Conservation (phyloP, 2,329 filamentous ascomycete species). For the Hirsutella rhossiliensis region DNA sequence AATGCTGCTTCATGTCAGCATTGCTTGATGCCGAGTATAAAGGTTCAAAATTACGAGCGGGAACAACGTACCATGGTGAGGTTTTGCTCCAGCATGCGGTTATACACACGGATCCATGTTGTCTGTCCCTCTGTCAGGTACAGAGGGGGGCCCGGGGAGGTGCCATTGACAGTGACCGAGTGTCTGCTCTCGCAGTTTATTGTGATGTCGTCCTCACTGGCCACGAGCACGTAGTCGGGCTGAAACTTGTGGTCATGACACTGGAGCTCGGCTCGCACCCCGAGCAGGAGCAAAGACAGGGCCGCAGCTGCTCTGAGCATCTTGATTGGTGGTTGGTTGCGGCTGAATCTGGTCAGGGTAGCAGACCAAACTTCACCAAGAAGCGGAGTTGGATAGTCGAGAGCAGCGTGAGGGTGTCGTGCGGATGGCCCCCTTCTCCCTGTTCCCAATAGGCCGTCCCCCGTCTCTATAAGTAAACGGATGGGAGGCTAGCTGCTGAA, state of each 20-base stretch:
- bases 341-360: too few species aligned
- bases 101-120: constrained; percentile 47
- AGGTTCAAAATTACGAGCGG: too few species aligned
- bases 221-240: constrained; percentile 5
- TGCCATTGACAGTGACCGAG: constrained; percentile 40
- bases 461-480: neutral
- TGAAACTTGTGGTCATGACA: constrained; percentile 1
- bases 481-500: too few species aligned
- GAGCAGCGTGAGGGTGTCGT: too few species aligned
- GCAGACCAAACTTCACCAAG: neutral
- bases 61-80: constrained; percentile 36
- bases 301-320: neutral
- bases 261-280: neutral
- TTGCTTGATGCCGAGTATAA: too few species aligned
- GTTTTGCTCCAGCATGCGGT: constrained; percentile 38
- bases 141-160: constrained; percentile 36
- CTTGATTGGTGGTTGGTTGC: neutral
- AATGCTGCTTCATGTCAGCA: constrained; percentile 35
- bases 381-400: neutral
- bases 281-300: neutral
- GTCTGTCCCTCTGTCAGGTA: constrained; percentile 33
- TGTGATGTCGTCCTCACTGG: constrained; percentile 19
- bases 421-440: too few species aligned
- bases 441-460: too few species aligned
- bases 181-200: constrained; percentile 33